A percentile compares a stretch with the other conserved stretches of the same genome.
These are phyloP conservation scores for Huntiella decipiens DNA, from an alignment of 2,329 filamentous ascomycete genomes.

Conservation along the genomic window DNA sequence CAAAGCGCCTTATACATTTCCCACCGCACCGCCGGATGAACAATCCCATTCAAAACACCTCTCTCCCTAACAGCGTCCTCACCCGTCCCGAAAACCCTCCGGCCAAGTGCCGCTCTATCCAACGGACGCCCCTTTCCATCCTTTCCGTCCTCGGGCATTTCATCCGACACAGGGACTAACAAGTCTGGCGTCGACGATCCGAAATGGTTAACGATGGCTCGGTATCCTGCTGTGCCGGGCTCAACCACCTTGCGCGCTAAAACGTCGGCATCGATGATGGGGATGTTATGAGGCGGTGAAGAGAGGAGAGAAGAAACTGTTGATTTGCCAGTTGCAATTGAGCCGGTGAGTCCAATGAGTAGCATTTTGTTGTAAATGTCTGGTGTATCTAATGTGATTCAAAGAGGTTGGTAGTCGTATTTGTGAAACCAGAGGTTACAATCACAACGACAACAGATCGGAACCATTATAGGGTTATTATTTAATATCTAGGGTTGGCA, in stretches of 20 bases:
- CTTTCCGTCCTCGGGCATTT: constrained; percentile 34
- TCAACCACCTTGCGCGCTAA: constrained; percentile 87
- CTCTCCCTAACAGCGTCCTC: constrained; percentile 53
- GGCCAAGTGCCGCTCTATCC: constrained; percentile 70
- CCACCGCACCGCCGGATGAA: constrained; percentile 73
- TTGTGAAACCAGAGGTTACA: too few species aligned
- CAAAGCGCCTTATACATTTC: constrained; percentile 64
- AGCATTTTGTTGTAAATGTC: constrained; percentile 41
- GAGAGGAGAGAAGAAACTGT: constrained; percentile 77
- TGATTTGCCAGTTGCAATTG: constrained; percentile 95
- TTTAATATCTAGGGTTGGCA: too few species aligned
- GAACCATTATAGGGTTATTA: too few species aligned
- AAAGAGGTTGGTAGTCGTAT: too few species aligned
- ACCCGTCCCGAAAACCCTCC: constrained; percentile 66
- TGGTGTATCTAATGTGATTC: too few species aligned
- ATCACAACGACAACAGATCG: too few species aligned
- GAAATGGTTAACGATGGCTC: constrained; percentile 67
- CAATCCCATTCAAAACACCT: constrained; percentile 65
- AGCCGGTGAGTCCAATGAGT: constrained; percentile 86
- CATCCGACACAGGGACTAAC: constrained; percentile 39
- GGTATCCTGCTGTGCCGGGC: constrained; percentile 71
- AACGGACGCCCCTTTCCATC: constrained; percentile 51
- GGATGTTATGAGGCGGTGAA: constrained; percentile 62
- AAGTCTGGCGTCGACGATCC: constrained; percentile 68
- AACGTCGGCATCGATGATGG: constrained; percentile 84